These are phyloP conservation scores for Cyberlindnera mississippiensis DNA, from an alignment of 805 yeast species.

Conservation along the genomic window DNA sequence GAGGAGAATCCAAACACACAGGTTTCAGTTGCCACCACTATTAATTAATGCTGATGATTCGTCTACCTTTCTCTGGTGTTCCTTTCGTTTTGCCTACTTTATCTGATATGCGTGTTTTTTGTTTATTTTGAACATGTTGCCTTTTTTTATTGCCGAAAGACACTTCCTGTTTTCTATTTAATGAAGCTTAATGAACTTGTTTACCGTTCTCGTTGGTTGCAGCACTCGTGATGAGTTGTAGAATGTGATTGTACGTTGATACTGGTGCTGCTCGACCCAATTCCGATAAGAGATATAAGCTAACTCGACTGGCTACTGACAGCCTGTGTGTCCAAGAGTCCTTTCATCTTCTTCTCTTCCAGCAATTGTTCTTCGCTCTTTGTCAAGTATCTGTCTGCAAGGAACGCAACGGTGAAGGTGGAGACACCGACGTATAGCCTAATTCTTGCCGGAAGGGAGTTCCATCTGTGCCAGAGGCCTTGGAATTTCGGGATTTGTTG, in stretches of 20 bases:
- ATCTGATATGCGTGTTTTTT: too few species aligned
- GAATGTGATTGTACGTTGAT: too few species aligned
- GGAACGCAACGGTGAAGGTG: conserved; percentile 27
- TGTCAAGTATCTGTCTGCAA: conserved; percentile 23
- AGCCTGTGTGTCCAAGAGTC: neutral
- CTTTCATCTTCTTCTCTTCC: conserved; percentile 17
- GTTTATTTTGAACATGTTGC: neutral
- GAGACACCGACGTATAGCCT: conserved; percentile 28
- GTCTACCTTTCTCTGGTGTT: too few species aligned
- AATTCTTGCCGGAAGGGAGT: conserved; percentile 21
- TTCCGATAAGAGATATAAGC: too few species aligned
- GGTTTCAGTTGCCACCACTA: conserved; percentile 13
- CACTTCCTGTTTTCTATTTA: conserved; percentile 1
- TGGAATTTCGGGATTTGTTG: neutral
- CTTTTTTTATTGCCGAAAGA: neutral
- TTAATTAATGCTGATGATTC: conserved; percentile 4
- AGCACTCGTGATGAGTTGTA: neutral
- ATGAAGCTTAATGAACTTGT: neutral
- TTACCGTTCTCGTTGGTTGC: too few species aligned
- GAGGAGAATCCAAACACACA: conserved; percentile 11
- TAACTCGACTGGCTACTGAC: too few species aligned
- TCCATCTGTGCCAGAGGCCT: conserved; percentile 20
- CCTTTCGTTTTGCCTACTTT: too few species aligned
- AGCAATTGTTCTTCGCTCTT: conserved; percentile 14
- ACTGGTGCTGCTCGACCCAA: too few species aligned